phyloP scores from a whole-genome alignment of 140 eudicot genomes.

The Anethum foeniculum region DNA sequence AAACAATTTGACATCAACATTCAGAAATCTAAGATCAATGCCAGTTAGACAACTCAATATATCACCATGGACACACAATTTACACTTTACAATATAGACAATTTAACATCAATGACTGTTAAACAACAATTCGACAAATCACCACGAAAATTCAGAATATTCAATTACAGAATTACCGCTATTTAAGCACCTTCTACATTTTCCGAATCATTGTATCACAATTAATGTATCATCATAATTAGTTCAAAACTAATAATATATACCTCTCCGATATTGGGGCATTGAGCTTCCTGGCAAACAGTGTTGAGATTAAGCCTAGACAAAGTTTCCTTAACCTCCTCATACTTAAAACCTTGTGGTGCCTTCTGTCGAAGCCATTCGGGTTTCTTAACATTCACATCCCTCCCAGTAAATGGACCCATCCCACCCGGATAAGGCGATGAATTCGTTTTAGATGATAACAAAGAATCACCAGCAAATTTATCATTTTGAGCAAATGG shows the following conservation, averaged over 20 bases:
- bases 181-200: background rate
- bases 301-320: slow-evolving; percentile 67
- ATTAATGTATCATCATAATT: background rate
- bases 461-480: background rate
- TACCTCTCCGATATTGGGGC: slow-evolving; percentile 79
- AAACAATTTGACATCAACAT: too few relatives aligned
- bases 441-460: background rate
- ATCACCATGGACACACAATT: too few relatives aligned
- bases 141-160: too few relatives aligned
- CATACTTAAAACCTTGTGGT: slow-evolving; percentile 72
- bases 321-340: slow-evolving; percentile 72
- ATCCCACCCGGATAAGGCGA: slow-evolving; percentile 53
- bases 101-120: background rate
- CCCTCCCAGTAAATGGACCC: slow-evolving; percentile 84
- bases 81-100: background rate
- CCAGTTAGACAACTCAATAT: too few relatives aligned
- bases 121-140: too few relatives aligned
- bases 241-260: background rate
- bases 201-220: background rate
- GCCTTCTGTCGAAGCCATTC: slow-evolving; percentile 89
- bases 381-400: slow-evolving; percentile 80
- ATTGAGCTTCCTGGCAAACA: slow-evolving; percentile 94
- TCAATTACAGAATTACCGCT: background rate
- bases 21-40: too few relatives aligned
- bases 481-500: background rate